Conservation (phyloP, 2,329 filamentous ascomycete species). For the Diaporthe vaccinii region DNA sequence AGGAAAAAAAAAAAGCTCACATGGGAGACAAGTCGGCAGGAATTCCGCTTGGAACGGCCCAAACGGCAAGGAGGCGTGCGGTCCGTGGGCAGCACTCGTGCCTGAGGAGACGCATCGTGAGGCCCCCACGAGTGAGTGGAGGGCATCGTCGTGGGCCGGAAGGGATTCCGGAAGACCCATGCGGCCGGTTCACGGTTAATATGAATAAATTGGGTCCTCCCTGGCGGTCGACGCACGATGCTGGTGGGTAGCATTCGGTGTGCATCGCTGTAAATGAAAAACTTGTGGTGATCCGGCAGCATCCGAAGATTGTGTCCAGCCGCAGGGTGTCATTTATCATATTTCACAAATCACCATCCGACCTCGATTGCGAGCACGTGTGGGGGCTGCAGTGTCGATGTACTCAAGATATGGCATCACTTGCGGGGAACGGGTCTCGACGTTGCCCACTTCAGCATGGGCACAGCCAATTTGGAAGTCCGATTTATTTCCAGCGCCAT, state of each 20-base stretch:
- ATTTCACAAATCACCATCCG: not conserved
- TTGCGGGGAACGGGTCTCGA: not conserved
- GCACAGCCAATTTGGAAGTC: no score
- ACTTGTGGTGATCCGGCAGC: constrained; percentile 22
- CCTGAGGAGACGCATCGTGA: not conserved
- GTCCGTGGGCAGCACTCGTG: not conserved
- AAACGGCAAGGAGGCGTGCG: not conserved
- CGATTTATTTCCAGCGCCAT: not conserved
- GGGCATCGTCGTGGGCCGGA: not conserved
- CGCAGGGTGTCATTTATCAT: not conserved
- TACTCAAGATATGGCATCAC: not conserved
- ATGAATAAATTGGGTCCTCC: constrained; percentile 5
- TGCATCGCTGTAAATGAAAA: constrained; percentile 9
- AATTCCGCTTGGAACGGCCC: not conserved
- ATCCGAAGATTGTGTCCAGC: constrained; percentile 21
- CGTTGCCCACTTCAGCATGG: not conserved
- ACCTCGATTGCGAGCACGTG: not conserved
- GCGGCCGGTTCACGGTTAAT: constrained; percentile 21
- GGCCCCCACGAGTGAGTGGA: not conserved
- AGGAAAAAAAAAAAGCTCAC: not conserved
- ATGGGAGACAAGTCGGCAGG: not conserved
- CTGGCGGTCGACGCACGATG: constrained; percentile 6
- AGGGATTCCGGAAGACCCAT: constrained; percentile 18
- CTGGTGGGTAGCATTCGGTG: not conserved
- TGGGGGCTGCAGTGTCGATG: not conserved